Percentiles rank a stretch among this genome's conserved stretches.
Evolutionary conservation across 192 early-diverging fungal genomes (phyloP).

Genomic region (Backusella mclennaniae): DNA sequence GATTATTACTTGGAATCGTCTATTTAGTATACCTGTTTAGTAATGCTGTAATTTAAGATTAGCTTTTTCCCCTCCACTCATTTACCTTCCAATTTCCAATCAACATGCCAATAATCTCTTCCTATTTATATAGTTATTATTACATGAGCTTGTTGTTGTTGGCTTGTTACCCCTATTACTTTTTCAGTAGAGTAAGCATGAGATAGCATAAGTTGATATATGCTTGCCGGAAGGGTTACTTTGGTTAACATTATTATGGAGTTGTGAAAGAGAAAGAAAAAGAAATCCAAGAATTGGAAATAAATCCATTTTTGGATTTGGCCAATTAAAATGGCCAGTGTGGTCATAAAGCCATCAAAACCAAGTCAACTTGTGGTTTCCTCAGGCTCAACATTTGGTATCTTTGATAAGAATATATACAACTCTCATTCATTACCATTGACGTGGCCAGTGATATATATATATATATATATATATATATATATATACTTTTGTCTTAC

Average conservation of each 20-base stretch:
- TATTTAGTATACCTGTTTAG: neutral
- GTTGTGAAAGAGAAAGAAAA: too few species aligned
- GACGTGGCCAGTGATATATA: too few species aligned
- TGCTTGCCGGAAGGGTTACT: conserved; percentile 40
- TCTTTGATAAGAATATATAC: too few species aligned
- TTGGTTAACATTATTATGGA: neutral
- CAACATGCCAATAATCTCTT: conserved; percentile 56
- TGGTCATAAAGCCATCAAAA: too few species aligned
- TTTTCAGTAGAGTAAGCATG: conserved; percentile 53
- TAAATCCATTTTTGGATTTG: too few species aligned
- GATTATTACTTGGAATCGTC: conserved; percentile 14
- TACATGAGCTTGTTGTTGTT: neutral
- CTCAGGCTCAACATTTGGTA: too few species aligned
- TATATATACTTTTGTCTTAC: too few species aligned
- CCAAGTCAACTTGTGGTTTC: too few species aligned
- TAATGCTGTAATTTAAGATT: neutral
- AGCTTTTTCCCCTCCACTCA: neutral
- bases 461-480: too few species aligned
- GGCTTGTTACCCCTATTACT: conserved; percentile 12
- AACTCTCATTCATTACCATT: too few species aligned
- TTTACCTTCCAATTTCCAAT: conserved; percentile 53
- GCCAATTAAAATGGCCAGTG: too few species aligned
- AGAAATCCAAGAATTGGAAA: too few species aligned
- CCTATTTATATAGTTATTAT: conserved; percentile 25
- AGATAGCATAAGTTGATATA: conserved; percentile 44